Base-by-base conservation (phyloP, 2,329 filamentous ascomycete genomes). In the Ambrosiella cleistominuta region DNA sequence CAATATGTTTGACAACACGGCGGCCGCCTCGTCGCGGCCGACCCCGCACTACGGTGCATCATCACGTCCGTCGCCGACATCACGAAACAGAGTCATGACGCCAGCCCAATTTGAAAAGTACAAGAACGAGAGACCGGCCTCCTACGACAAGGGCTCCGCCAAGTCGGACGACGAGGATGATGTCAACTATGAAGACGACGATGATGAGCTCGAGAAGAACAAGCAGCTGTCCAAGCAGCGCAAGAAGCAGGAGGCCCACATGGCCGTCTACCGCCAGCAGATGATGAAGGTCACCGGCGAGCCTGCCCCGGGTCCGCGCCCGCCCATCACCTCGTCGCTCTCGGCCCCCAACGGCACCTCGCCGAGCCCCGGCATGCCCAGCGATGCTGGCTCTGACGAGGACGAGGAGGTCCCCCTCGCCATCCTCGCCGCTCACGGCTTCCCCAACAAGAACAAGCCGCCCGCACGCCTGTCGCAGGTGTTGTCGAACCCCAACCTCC, bases 221-320 rank as follows among this genome's bases (percentile, higher is more conserved):
- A 84, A 77, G 66, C 78, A 86, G 66, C 76, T 85, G 52, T 81
- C 84, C 15, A 86, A 83, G 67, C 87, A 93, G 67, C 77, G 89
- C 62, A 80, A 82, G 65, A 93, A 90, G 73, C 89, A 95, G 67
- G 88, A 95, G 69, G 89, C 89, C 11, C 88, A 93, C 67, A 83
- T 95, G 74, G 79, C 88, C 1, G 84, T 95, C 1, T 95, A 95
- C 68, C 81, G 89, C 60, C 89, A 95, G 68, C 86, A 93, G 70
- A 95, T 95, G 89, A 95, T 91, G 86, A 95, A 95, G 70, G 85
- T 93, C 37, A 94, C 88, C 0, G 89, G 89, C 53, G 60, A 57
- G 17, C 38, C 27, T 15, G 27, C 45, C 5, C 45, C 52, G 11
- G 60, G 75, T 12, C 66, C 72, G 9, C 78, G 81, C n/a, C 75